Evolutionary conservation across 2,329 filamentous ascomycete species (phyloP).

Genomic region (Cytospora piceicola): DNA sequence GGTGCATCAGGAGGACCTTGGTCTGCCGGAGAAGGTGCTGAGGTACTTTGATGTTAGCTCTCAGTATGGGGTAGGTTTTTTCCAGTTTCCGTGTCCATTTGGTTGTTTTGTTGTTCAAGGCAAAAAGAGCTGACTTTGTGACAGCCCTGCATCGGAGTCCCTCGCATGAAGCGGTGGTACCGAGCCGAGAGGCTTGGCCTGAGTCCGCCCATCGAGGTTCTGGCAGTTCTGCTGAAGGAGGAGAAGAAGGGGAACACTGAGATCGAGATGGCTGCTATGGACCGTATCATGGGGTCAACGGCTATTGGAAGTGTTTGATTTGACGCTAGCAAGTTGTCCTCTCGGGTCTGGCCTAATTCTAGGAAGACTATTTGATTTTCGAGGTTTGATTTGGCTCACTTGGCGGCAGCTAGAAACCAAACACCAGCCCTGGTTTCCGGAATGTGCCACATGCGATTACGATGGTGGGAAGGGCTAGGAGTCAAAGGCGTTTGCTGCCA

Average conservation of each 20-base stretch:
- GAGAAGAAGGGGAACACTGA: conserved; percentile 58
- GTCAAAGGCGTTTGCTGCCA: conserved; percentile 17
- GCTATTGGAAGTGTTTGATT: conserved; percentile 42
- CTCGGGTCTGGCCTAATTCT: background rate
- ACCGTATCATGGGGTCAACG: conserved; percentile 63
- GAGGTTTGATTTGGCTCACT: conserved; percentile 1
- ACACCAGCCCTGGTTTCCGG: background rate
- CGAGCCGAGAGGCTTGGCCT: conserved; percentile 81
- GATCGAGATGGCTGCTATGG: conserved; percentile 73
- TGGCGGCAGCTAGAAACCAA: background rate
- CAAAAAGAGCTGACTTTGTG: conserved; percentile 13
- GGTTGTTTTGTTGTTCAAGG: background rate
- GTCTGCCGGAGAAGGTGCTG: conserved; percentile 80
- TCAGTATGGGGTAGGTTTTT: conserved; percentile 82
- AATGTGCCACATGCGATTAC: background rate
- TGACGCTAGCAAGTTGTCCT: background rate
- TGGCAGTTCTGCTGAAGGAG: conserved; percentile 80
- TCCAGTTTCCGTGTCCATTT: background rate
- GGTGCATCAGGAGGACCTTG: conserved; percentile 78
- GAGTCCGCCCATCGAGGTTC: conserved; percentile 86
- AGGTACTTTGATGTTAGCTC: conserved; percentile 90
- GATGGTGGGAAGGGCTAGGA: conserved; percentile 1
- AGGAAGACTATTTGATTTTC: conserved; percentile 5
- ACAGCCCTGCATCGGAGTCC: conserved; percentile 86
- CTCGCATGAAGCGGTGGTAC: conserved; percentile 82